A percentile compares a stretch with the other conserved stretches of the same genome.
Evolutionary conservation across 352 stramenopile genomes (phyloP).

Genomic region (Globisporangium canariense): DNA sequence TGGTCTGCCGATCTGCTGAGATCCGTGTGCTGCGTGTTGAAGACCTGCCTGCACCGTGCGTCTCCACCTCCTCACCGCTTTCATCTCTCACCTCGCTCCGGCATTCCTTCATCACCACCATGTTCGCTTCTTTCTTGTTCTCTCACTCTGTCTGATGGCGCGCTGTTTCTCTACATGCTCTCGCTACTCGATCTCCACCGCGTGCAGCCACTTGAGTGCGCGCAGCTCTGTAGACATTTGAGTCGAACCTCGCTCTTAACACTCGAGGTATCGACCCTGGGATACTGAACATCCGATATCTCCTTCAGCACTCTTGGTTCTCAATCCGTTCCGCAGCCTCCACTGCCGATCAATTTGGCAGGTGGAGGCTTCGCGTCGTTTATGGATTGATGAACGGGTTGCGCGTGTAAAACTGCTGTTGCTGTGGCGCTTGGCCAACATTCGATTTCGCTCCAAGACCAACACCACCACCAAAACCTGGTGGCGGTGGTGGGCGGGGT

Average conservation of each 20-base stretch:
- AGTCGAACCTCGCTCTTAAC: background rate
- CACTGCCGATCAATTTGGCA: background rate
- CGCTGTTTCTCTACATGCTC: background rate
- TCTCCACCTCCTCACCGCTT: background rate
- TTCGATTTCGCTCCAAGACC: constrained; percentile 1
- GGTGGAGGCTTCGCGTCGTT: constrained; percentile 2
- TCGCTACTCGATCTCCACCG: background rate
- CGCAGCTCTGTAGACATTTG: too few relatives aligned
- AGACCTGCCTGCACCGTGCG: too few relatives aligned
- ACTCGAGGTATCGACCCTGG: too few relatives aligned
- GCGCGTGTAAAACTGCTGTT: constrained; percentile 34
- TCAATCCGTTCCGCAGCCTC: constrained; percentile 2
- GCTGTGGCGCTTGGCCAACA: constrained; percentile 15
- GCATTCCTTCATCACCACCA: background rate
- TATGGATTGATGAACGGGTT: constrained; percentile 71
- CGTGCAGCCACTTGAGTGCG: background rate
- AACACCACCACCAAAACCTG: constrained; percentile 18
- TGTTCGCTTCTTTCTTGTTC: background rate
- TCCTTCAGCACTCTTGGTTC: background rate
- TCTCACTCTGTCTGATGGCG: background rate
- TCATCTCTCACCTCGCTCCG: background rate
- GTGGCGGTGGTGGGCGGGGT: constrained; percentile 33
- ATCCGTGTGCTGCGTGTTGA: too few relatives aligned
- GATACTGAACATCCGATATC: too few relatives aligned
- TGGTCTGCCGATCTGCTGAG: too few relatives aligned